Conservation (phyloP, 331 rosid species). For the Arachis monticola region DNA sequence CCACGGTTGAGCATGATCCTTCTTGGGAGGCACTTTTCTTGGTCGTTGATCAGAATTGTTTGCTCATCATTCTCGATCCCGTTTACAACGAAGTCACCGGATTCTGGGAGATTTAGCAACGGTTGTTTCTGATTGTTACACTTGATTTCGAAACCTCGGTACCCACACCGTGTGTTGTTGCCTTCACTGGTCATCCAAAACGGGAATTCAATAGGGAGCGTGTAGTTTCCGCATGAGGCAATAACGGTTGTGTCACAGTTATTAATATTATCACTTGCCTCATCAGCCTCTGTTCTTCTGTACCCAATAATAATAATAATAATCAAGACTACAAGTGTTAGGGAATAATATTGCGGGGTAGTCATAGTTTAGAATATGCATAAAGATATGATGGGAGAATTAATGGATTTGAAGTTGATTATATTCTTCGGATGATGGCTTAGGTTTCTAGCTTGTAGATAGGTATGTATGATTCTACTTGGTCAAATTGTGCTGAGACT, state of each 20-base stretch:
- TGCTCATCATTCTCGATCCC: not conserved
- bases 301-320: not conserved
- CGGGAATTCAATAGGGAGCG: conserved; percentile 26
- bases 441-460: not conserved
- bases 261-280: no score
- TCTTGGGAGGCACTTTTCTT: conserved; percentile 18
- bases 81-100: conserved; percentile 5
- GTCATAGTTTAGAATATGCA: not conserved
- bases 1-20: not conserved
- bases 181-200: conserved; percentile 3
- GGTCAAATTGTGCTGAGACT: not conserved
- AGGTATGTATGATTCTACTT: not conserved
- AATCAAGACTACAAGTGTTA: not conserved
- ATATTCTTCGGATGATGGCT: not conserved
- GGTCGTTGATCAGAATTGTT: conserved; percentile 40
- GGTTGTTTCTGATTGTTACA: conserved; percentile 2
- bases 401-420: not conserved
- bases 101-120: conserved; percentile 27
- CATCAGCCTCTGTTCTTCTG: not conserved
- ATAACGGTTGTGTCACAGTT: conserved; percentile 1
- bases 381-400: not conserved
- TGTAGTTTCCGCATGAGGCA: conserved; percentile 30
- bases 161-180: conserved; percentile 21
- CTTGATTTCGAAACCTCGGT: conserved; percentile 40
- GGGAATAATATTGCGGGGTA: not conserved